These are phyloP conservation scores for Podosphaera aphanis DNA, from an alignment of 2,329 filamentous ascomycete species.

Conservation along the genomic window DNA sequence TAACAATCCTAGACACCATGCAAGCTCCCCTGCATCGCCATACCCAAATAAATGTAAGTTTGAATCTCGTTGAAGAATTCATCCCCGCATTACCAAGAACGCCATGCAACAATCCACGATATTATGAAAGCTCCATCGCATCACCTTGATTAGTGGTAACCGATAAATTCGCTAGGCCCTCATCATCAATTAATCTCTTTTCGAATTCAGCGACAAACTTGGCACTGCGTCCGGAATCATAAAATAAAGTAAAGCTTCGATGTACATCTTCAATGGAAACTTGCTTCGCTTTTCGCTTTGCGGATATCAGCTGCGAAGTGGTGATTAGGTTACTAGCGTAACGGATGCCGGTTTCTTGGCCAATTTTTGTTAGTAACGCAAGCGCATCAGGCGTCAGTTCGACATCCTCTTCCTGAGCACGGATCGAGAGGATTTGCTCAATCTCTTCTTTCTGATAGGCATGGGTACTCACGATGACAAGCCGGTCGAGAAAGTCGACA, in stretches of 20 bases:
- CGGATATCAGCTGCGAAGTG: slow-evolving; percentile 66
- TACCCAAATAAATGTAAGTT: no score
- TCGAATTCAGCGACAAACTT: slow-evolving; percentile 80
- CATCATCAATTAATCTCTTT: slow-evolving; percentile 75
- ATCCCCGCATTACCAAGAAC: background rate
- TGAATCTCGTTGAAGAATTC: background rate
- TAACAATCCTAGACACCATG: no score
- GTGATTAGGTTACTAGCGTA: slow-evolving; percentile 98
- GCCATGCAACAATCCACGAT: background rate
- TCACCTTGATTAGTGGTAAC: slow-evolving; percentile 34
- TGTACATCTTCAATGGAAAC: slow-evolving; percentile 76
- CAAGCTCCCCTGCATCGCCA: no score
- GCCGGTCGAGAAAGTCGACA: slow-evolving; percentile 83
- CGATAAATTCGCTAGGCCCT: slow-evolving; percentile 53
- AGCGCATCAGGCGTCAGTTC: slow-evolving; percentile 77
- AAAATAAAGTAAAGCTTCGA: slow-evolving; percentile 83
- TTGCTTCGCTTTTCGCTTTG: slow-evolving; percentile 67
- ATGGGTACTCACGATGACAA: slow-evolving; percentile 89
- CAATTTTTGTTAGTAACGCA: slow-evolving; percentile 85
- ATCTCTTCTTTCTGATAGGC: slow-evolving; percentile 67
- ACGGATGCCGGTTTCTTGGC: slow-evolving; percentile 69
- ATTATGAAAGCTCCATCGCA: slow-evolving; percentile 33
- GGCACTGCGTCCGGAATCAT: slow-evolving; percentile 68
- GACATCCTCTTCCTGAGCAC: slow-evolving; percentile 87
- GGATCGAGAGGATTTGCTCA: slow-evolving; percentile 73